These are phyloP conservation scores for Tetrastigma voinierianum DNA, from an alignment of 164 flowering plant genomes.

Conservation along the genomic window DNA sequence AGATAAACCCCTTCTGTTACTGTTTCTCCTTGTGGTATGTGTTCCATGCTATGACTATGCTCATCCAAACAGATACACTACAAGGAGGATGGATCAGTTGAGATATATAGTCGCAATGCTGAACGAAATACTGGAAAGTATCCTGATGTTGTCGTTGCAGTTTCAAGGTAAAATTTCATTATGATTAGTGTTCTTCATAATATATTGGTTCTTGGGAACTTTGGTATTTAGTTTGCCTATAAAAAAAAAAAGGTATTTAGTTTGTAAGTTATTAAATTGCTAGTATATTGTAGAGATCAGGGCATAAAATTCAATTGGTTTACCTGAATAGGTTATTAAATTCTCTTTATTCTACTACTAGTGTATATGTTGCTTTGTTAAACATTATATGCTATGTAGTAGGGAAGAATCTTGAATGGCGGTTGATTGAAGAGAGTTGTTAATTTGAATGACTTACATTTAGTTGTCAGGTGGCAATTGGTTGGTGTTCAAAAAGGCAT, in stretches of 20 bases:
- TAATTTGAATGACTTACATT: background rate
- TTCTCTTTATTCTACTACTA: background rate
- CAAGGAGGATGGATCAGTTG: constrained; percentile 82
- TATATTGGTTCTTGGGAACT: background rate
- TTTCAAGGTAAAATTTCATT: constrained; percentile 51
- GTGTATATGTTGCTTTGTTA: background rate
- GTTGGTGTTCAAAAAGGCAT: background rate
- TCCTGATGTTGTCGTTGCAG: constrained; percentile 80
- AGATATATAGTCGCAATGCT: constrained; percentile 98
- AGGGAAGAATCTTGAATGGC: background rate
- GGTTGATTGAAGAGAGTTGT: background rate
- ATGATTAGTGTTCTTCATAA: background rate
- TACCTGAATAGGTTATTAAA: too few species aligned
- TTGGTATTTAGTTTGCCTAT: too few species aligned
- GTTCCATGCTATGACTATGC: constrained; percentile 10
- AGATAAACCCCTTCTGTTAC: background rate
- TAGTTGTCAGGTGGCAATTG: background rate
- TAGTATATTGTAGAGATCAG: too few species aligned
- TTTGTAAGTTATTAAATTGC: background rate
- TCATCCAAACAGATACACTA: constrained; percentile 68
- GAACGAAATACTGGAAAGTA: constrained; percentile 91
- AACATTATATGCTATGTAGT: background rate
- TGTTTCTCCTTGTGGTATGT: background rate
- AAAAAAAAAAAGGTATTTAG: too few species aligned
- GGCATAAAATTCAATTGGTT: too few species aligned